Conservation (phyloP, 2,329 filamentous ascomycete genomes). For the Venturiaceae sp. region DNA sequence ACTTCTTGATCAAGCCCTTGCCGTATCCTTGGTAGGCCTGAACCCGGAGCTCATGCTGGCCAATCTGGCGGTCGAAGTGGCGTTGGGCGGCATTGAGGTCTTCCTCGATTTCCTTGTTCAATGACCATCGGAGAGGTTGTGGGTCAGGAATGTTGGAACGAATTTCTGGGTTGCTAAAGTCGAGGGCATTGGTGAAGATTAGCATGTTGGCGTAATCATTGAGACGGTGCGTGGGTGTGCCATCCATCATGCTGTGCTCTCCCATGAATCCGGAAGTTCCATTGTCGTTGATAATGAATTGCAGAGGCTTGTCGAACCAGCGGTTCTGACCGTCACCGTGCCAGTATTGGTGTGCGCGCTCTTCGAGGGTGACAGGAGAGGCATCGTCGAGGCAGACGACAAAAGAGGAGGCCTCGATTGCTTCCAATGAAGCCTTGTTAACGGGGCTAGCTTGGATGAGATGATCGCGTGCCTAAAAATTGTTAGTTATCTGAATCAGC, state of each 20-base stretch:
- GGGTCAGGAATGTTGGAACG: conserved; percentile 82
- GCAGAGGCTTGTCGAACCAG: conserved; percentile 96
- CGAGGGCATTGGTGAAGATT: conserved; percentile 90
- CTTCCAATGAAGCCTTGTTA: conserved; percentile 69
- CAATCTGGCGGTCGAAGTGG: conserved; percentile 75
- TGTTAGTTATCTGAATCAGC: neutral
- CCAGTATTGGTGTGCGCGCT: conserved; percentile 95
- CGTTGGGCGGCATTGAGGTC: conserved; percentile 70
- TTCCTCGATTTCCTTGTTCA: conserved; percentile 61
- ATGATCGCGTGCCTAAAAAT: conserved; percentile 47
- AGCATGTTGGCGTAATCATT: conserved; percentile 90
- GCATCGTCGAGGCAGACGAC: conserved; percentile 90
- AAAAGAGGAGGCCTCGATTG: conserved; percentile 83
- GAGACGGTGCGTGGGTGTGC: conserved; percentile 90
- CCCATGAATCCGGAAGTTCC: conserved; percentile 96
- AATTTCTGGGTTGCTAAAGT: conserved; percentile 68
- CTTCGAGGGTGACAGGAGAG: conserved; percentile 82
- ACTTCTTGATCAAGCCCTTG: conserved; percentile 98
- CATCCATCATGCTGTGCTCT: conserved; percentile 99
- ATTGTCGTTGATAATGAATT: conserved; percentile 98
- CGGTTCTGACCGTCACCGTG: conserved; percentile 92
- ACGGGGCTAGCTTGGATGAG: conserved; percentile 67
- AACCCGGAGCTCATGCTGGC: conserved; percentile 80
- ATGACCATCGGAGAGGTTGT: conserved; percentile 63
- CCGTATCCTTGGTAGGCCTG: conserved; percentile 97